These are phyloP conservation scores for Zalerion maritima DNA, from an alignment of 495 filamentous ascomycete genomes.

Conservation along the genomic window DNA sequence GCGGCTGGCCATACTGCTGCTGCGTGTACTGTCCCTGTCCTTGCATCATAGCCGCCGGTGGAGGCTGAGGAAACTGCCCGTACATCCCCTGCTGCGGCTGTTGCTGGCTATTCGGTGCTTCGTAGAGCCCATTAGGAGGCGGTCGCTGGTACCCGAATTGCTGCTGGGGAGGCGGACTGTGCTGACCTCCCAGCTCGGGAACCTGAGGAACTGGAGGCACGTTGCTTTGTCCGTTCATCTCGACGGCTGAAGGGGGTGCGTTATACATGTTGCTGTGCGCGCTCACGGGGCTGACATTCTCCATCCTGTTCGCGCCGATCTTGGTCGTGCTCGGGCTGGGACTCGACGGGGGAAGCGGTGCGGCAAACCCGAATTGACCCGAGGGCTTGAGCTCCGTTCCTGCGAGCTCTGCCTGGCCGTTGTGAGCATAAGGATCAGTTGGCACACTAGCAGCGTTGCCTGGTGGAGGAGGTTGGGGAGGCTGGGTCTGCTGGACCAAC, in stretches of 20 bases:
- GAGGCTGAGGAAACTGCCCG: constrained; percentile 7
- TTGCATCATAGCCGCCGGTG: constrained; percentile 9
- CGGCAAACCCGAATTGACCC: too few species aligned
- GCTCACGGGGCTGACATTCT: constrained; percentile 26
- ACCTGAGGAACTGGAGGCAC: constrained; percentile 8
- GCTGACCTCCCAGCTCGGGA: constrained; percentile 16
- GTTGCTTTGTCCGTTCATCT: too few species aligned
- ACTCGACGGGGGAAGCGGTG: constrained; percentile 12
- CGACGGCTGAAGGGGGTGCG: too few species aligned
- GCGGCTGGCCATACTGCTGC: constrained; percentile 12
- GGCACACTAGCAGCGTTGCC: neutral
- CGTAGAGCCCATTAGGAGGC: constrained; percentile 5
- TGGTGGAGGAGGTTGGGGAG: neutral
- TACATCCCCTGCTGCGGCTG: constrained; percentile 9
- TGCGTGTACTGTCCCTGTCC: constrained; percentile 11
- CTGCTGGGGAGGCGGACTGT: constrained; percentile 6
- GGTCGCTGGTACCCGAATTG: too few species aligned
- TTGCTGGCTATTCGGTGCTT: constrained; percentile 4
- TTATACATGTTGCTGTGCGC: constrained; percentile 10
- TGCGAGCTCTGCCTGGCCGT: constrained; percentile 24
- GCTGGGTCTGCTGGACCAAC: too few species aligned
- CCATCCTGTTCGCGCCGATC: constrained; percentile 7
- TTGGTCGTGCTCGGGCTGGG: constrained; percentile 17
- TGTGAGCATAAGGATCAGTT: too few species aligned
- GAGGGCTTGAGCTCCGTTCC: constrained; percentile 6